Base-by-base conservation (phyloP, 2,329 filamentous ascomycete species). In the Shiraia bambusicola region DNA sequence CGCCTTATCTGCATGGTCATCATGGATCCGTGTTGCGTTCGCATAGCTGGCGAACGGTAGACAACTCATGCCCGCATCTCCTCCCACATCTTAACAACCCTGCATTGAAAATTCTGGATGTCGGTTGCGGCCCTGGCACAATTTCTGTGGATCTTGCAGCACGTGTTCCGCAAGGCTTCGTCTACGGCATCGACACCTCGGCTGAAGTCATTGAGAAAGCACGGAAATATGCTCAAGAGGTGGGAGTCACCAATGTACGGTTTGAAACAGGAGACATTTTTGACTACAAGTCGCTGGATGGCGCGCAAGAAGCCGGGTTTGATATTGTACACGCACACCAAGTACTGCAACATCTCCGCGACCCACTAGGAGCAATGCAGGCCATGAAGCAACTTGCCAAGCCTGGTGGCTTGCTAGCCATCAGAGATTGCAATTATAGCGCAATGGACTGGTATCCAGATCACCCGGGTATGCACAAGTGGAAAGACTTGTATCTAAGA, bases 241-340 rank as follows among this genome's bases (percentile, higher is more conserved):
- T 59, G 14, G 69, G 69, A 26, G 49, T 70, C 1, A 61, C 47
- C 14, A 74, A 73, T 36, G 61, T 74, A 38, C 61, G 56, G 1
- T 73, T 72, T 39, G 60, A 63, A 28, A 54, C 69, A 22, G 66
- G 69, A 2, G 66, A 72, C 64, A 74, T 71, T 6, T 69, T 73
- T 46, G 49, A 57, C 12, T 67, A 77, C 37, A 44, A 65, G 2
- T 75, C 70, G 31, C 48, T 66, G 2, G 75, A 81, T 40, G 68
- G 66, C 1, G 45, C 61, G 6, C 42, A 55, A 14, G 56, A 62
- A 35, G 60, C 47, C 19, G 58, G 68, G 2, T 84, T 83, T 47
- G 81, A 84, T 50, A 60, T 84, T n/a, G 79, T 83, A 6, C 76
- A 78, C 52, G 75, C 73, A 16, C 77, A 81, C 52, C 79, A 83